A percentile compares a stretch with the other conserved stretches of the same genome.
Evolutionary conservation across 169 alveolate species (phyloP).

Genomic region (Blepharisma undulans): DNA sequence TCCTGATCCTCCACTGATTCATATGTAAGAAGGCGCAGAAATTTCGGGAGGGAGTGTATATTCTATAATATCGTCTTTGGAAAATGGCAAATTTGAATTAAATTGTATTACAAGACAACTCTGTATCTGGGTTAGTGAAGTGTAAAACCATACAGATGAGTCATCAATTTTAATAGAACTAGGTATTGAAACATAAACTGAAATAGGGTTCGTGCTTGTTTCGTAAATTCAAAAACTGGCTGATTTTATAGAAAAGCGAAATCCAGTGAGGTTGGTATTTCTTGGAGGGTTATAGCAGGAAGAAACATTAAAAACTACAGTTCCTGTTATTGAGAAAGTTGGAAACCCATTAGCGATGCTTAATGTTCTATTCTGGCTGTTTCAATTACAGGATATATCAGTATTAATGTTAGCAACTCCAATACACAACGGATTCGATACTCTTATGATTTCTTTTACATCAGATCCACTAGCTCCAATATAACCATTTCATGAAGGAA

Average conservation of each 20-base stretch:
- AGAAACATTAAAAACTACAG: neutral
- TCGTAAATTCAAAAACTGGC: neutral
- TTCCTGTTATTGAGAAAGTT: neutral
- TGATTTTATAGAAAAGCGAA: neutral
- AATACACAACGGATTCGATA: neutral
- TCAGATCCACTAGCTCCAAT: neutral
- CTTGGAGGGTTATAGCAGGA: constrained; percentile 15
- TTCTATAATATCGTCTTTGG: neutral
- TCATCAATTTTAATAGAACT: neutral
- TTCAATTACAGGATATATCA: neutral
- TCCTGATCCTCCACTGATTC: neutral
- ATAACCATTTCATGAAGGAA: constrained; percentile 6
- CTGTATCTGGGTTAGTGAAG: neutral
- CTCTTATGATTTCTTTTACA: neutral
- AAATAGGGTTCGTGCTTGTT: neutral
- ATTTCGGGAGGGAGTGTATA: neutral
- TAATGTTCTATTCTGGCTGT: neutral
- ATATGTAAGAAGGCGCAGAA: neutral
- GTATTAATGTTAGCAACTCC: neutral
- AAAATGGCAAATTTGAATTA: neutral
- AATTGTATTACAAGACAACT: neutral
- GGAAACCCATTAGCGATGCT: neutral
- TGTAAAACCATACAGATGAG: neutral
- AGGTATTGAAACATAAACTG: neutral
- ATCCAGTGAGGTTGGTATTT: neutral